These are phyloP conservation scores for Ophiostoma fasciatum DNA, from an alignment of 2,329 filamentous ascomycete species.

Conservation along the genomic window DNA sequence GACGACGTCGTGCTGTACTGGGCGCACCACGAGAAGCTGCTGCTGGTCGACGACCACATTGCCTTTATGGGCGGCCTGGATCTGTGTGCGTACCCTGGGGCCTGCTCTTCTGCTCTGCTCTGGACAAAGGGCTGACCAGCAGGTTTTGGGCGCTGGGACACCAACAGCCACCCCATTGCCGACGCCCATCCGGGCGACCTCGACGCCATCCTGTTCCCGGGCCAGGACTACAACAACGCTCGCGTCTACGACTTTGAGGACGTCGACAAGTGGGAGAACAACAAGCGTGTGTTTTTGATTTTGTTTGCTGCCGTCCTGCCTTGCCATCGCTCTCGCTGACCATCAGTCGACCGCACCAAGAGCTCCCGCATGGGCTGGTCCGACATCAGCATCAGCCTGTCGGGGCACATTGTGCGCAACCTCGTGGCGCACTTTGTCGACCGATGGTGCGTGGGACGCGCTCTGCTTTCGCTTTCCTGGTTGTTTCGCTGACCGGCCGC, in stretches of 20 bases:
- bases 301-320: neutral
- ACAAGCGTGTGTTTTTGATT: conserved; percentile 41
- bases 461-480: no score
- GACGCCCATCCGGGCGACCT: conserved; percentile 70
- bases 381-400: conserved; percentile 65
- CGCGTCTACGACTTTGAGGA: conserved; percentile 68
- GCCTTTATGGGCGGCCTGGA: conserved; percentile 90
- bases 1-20: conserved; percentile 77
- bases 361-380: conserved; percentile 88
- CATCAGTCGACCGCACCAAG: conserved; percentile 54
- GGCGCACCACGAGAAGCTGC: conserved; percentile 89
- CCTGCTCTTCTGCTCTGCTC: no score
- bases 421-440: conserved; percentile 67
- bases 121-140: neutral
- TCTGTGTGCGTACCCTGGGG: conserved; percentile 38
- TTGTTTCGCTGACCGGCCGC: neutral
- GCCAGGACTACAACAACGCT: conserved; percentile 89
- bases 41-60: conserved; percentile 60
- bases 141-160: conserved; percentile 78
- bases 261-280: conserved; percentile 66
- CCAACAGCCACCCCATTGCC: conserved; percentile 69
- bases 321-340: no score
- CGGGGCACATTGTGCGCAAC: conserved; percentile 60
- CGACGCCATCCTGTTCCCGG: conserved; percentile 64
- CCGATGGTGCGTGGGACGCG: conserved; percentile 46